phyloP scores from a whole-genome alignment of 1,139 yeast genomes.

The Candida albicans region DNA sequence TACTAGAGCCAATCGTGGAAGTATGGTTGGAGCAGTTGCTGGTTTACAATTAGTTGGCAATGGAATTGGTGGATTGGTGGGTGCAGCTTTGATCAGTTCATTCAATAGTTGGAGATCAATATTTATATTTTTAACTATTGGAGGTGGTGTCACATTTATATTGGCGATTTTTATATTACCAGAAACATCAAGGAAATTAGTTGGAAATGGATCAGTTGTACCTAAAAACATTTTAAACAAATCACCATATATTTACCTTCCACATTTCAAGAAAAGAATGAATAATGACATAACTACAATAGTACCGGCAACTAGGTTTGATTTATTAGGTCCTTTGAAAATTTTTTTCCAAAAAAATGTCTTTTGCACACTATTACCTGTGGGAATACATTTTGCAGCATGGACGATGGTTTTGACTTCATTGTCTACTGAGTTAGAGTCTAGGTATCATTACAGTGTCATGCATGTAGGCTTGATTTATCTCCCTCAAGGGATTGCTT shows the following conservation, averaged over 20 bases:
- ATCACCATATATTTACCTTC: constrained; percentile 26
- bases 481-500: constrained; percentile 39
- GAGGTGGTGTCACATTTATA: constrained; percentile 33
- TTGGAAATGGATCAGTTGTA: constrained; percentile 39
- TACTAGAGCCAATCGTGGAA: constrained; percentile 36
- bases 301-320: constrained; percentile 19
- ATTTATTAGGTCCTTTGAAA: constrained; percentile 30
- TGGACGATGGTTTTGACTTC: constrained; percentile 42
- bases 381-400: constrained; percentile 36
- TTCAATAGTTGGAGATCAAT: constrained; percentile 40
- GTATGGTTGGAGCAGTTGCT: constrained; percentile 38
- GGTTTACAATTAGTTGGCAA: constrained; percentile 41
- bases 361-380: constrained; percentile 28
- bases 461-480: constrained; percentile 40
- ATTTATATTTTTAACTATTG: constrained; percentile 38
- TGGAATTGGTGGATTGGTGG: constrained; percentile 42
- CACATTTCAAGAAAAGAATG: constrained; percentile 24
- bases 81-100: constrained; percentile 32
- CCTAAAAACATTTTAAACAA: constrained; percentile 24
- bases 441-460: constrained; percentile 32
- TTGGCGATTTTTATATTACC: constrained; percentile 28
- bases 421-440: constrained; percentile 31
- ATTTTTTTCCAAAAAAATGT: constrained; percentile 27
- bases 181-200: constrained; percentile 37
- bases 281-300: constrained; percentile 30